phyloP scores from a whole-genome alignment of 1,284 basidiomycete species.

The Trametes versicolor region DNA sequence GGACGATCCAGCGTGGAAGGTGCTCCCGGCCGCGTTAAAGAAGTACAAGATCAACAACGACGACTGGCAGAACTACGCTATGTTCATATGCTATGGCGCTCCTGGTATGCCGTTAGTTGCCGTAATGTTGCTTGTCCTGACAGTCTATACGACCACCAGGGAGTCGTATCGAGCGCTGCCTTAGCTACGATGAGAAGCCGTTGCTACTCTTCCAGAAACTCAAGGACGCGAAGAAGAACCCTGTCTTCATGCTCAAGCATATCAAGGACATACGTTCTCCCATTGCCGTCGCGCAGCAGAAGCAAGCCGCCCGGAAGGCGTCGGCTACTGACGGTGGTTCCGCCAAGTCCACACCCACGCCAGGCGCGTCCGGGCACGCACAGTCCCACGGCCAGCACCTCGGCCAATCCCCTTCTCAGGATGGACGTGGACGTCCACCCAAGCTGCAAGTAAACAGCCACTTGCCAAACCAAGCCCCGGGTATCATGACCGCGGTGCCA shows the following conservation, averaged over 20 bases:
- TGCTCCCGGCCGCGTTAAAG: conserved; percentile 96
- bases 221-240: conserved; percentile 97
- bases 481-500: conserved; percentile 57
- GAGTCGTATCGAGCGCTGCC: conserved; percentile 89
- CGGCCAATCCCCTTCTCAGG: conserved; percentile 32
- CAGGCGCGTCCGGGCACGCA: conserved; percentile 32
- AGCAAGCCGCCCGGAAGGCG: conserved; percentile 87
- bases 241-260: conserved; percentile 98
- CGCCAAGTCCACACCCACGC: conserved; percentile 41
- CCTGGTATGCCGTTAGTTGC: conserved; percentile 64
- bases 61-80: conserved; percentile 98
- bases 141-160: conserved; percentile 49
- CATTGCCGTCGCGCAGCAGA: conserved; percentile 93
- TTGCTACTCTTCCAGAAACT: conserved; percentile 96
- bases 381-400: conserved; percentile 29
- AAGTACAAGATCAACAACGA: conserved; percentile 99
- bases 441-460: conserved; percentile 71
- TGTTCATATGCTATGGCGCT: conserved; percentile 98
- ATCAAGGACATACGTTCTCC: conserved; percentile 98
- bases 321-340: conserved; percentile 48
- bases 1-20: conserved; percentile 98
- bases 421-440: conserved; percentile 58
- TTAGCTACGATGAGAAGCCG: conserved; percentile 98
- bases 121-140: conserved; percentile 16
- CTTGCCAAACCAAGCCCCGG: conserved; percentile 45